phyloP scores from a whole-genome alignment of 306 rosid species.

The Quercus glauca region DNA sequence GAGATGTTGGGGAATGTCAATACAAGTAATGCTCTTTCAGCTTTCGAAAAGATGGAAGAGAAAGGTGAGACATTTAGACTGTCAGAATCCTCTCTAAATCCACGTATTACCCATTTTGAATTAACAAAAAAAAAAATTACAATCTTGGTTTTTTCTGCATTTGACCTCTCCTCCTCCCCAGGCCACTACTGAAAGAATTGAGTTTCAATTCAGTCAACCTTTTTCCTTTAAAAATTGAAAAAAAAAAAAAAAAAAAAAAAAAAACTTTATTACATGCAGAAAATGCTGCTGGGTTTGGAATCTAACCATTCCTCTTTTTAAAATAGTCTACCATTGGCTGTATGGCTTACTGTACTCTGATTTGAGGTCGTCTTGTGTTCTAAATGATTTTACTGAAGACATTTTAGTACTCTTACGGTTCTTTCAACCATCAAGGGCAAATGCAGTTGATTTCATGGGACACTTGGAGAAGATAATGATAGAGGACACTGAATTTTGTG shows the following conservation, averaged over 20 bases:
- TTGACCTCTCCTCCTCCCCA: background rate
- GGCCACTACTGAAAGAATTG: background rate
- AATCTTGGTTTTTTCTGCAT: background rate
- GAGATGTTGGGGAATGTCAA: slow-evolving; percentile 92
- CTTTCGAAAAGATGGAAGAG: slow-evolving; percentile 97
- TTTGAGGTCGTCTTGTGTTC: background rate
- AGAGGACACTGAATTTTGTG: background rate
- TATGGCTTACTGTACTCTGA: background rate
- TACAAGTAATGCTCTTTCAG: slow-evolving; percentile 92
- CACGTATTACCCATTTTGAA: background rate
- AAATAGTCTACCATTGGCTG: background rate
- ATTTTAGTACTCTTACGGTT: slow-evolving; percentile 1
- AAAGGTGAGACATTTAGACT: slow-evolving; percentile 60
- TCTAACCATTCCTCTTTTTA: background rate
- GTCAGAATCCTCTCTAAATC: background rate
- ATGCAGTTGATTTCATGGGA: slow-evolving; percentile 3
- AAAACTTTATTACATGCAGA: background rate
- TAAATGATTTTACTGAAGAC: slow-evolving; percentile 9
- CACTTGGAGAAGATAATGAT: background rate
- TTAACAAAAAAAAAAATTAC: background rate
- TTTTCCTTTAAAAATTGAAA: background rate
- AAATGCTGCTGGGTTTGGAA: background rate
- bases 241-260: background rate
- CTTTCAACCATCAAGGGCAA: background rate
- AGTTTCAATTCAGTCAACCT: background rate